Percentiles rank a stretch among this genome's conserved stretches.
Conservation (phyloP, 352 stramenopile species). For the Globisporangium middletonii region DNA sequence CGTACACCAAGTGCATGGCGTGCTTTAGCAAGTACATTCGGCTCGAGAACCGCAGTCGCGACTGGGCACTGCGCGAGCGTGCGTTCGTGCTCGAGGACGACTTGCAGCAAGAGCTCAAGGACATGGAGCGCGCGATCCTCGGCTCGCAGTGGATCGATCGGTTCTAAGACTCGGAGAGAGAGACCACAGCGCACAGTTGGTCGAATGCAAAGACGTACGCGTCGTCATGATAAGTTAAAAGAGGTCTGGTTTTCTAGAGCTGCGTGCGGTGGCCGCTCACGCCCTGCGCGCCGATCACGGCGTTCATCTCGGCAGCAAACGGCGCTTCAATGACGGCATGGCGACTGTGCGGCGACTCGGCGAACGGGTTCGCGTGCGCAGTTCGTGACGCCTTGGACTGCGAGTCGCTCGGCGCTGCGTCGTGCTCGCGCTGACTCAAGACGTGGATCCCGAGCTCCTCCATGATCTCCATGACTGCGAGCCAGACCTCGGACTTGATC, state of each 20-base stretch:
- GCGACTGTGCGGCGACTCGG: constrained; percentile 25
- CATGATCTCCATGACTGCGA: constrained; percentile 87
- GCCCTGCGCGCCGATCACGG: constrained; percentile 37
- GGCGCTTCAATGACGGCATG: constrained; percentile 27
- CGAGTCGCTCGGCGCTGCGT: neutral
- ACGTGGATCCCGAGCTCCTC: constrained; percentile 70
- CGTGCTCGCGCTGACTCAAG: constrained; percentile 23
- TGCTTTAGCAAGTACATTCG: constrained; percentile 58
- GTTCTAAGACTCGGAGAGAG: neutral
- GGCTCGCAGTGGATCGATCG: constrained; percentile 15
- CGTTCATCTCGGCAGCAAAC: constrained; percentile 54
- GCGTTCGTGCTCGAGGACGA: constrained; percentile 59
- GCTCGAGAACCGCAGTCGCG: constrained; percentile 37
- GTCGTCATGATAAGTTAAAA: constrained; percentile 13
- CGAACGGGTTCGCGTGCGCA: constrained; percentile 25
- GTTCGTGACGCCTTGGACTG: neutral
- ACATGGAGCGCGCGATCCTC: constrained; percentile 16
- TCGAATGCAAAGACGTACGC: neutral
- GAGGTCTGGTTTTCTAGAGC: constrained; percentile 18
- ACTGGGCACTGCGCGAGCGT: constrained; percentile 41
- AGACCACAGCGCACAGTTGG: neutral
- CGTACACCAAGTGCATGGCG: constrained; percentile 38
- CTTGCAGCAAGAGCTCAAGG: constrained; percentile 45
- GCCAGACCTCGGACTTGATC: constrained; percentile 87
- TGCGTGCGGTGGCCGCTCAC: constrained; percentile 26